Evolutionary conservation across 129 eudicot genomes (phyloP).

Genomic region (Ambrosia artemisiifolia): DNA sequence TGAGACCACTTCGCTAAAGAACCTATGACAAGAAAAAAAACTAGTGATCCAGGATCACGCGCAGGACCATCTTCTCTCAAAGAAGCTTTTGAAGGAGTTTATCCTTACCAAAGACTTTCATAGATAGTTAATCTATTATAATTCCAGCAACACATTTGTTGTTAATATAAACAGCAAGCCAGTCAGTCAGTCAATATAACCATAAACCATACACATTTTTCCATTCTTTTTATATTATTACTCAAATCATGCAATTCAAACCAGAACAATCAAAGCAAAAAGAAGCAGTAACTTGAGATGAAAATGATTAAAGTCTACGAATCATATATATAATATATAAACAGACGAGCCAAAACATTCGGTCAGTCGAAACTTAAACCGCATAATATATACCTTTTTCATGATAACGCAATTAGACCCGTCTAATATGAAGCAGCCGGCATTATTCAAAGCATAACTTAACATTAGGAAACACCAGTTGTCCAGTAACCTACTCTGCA

Average conservation of each 20-base stretch:
- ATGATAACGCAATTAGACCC: conserved; percentile 10
- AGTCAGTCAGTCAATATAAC: neutral
- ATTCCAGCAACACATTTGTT: neutral
- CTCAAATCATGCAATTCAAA: neutral
- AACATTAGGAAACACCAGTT: conserved; percentile 1
- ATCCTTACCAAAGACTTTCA: conserved; percentile 56
- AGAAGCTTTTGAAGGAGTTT: conserved; percentile 62
- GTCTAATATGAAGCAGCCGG: conserved; percentile 11
- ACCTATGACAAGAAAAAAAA: too few species aligned
- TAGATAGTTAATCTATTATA: neutral
- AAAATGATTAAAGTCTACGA: neutral
- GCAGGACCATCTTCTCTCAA: conserved; percentile 62
- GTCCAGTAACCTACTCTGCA: conserved; percentile 28
- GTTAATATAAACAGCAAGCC: neutral
- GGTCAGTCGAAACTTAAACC: conserved; percentile 5
- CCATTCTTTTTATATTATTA: neutral
- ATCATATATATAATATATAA: conserved; percentile 9
- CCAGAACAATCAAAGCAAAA: neutral
- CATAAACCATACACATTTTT: conserved; percentile 1
- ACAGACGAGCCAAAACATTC: conserved; percentile 18
- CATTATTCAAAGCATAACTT: neutral
- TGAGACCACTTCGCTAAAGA: too few species aligned
- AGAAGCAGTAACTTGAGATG: neutral
- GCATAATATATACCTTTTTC: neutral
- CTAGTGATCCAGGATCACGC: too few species aligned